Evolutionary conservation across 2,329 filamentous ascomycete species (phyloP).

Genomic region (Xylaria polymorpha): DNA sequence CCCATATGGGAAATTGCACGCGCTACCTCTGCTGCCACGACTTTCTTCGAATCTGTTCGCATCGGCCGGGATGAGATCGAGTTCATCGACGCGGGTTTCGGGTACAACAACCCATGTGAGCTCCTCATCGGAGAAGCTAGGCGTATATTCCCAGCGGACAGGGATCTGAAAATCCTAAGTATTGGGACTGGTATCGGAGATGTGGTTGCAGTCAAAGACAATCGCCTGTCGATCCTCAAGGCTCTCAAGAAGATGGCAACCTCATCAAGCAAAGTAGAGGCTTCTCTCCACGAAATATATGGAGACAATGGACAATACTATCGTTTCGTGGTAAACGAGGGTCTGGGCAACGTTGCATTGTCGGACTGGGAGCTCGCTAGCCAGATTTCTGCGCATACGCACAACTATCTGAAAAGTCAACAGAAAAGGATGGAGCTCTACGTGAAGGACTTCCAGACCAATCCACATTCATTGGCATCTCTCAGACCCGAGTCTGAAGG

Average conservation of each 20-base stretch:
- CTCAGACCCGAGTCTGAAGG: too few relatives aligned
- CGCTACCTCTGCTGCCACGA: slow-evolving; percentile 46
- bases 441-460: too few relatives aligned
- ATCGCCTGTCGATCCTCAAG: slow-evolving; percentile 35
- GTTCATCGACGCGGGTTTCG: slow-evolving; percentile 49
- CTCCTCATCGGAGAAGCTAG: slow-evolving; percentile 48
- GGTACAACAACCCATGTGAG: slow-evolving; percentile 51
- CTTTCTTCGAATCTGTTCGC: slow-evolving; percentile 48
- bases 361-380: slow-evolving; percentile 44
- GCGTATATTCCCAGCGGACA: slow-evolving; percentile 39
- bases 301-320: slow-evolving; percentile 40
- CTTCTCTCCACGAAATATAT: slow-evolving; percentile 33
- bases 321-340: slow-evolving; percentile 46
- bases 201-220: slow-evolving; percentile 37
- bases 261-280: slow-evolving; percentile 39
- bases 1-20: slow-evolving; percentile 49
- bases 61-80: slow-evolving; percentile 44
- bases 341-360: slow-evolving; percentile 43
- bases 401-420: slow-evolving; percentile 26
- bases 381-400: slow-evolving; percentile 26
- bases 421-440: background rate
- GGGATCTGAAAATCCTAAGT: slow-evolving; percentile 40
- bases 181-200: slow-evolving; percentile 46
- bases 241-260: slow-evolving; percentile 37
- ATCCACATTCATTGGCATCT: too few relatives aligned